Conservation (phyloP, 192 early-diverging fungal genomes). For the Diversispora eburnea region DNA sequence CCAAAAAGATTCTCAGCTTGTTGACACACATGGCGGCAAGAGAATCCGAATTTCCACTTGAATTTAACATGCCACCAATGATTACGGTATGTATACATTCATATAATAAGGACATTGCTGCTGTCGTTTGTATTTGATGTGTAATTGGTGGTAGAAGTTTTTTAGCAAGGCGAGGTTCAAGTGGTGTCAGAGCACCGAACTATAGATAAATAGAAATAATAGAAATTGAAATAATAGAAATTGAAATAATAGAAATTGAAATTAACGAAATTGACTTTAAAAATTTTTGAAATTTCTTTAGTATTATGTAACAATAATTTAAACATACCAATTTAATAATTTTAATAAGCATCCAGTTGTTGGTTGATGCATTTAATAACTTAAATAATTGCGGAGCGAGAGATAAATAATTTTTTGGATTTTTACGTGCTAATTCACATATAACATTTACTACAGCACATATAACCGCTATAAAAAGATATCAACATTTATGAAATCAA, state of each 20-base stretch:
- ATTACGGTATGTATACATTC: conserved; percentile 96
- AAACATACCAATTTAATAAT: conserved; percentile 87
- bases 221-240: background rate
- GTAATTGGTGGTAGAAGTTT: conserved; percentile 84
- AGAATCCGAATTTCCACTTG: conserved; percentile 48
- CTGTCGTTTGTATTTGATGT: conserved; percentile 79
- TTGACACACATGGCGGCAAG: conserved; percentile 79
- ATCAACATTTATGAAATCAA: conserved; percentile 26
- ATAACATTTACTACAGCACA: conserved; percentile 92
- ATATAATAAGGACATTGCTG: conserved; percentile 96
- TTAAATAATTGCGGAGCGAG: conserved; percentile 93
- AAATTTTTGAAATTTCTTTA: background rate
- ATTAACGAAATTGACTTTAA: too few species aligned
- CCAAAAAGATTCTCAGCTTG: conserved; percentile 79
- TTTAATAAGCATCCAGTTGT: conserved; percentile 99
- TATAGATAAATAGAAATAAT: conserved; percentile 29
- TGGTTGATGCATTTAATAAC: conserved; percentile 80
- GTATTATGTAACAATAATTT: too few species aligned
- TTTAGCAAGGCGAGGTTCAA: conserved; percentile 89
- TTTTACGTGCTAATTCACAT: conserved; percentile 90
- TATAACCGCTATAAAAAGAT: conserved; percentile 67
- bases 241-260: conserved; percentile 29
- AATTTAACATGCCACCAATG: conserved; percentile 79
- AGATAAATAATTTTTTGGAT: conserved; percentile 90
- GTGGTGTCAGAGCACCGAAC: conserved; percentile 88